These are phyloP conservation scores for Conticribra weissflogii DNA, from an alignment of 108 stramenopile genomes.

Conservation along the genomic window DNA sequence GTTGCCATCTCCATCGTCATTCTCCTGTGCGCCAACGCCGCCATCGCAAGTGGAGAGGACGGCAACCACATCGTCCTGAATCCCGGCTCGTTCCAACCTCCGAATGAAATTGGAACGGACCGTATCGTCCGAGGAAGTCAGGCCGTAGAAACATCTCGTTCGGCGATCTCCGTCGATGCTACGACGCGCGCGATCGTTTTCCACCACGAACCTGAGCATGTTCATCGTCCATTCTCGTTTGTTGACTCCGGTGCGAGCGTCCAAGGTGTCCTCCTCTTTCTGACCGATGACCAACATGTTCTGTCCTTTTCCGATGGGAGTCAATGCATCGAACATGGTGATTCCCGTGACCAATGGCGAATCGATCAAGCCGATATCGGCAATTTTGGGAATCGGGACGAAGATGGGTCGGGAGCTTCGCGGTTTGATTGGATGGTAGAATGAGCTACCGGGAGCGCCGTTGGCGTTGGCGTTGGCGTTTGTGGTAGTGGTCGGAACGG, in stretches of 20 bases:
- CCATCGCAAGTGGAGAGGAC: constrained; percentile 48
- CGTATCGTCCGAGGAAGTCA: constrained; percentile 40
- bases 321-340: constrained; percentile 84
- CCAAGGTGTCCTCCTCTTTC: constrained; percentile 47
- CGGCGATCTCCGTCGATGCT: background rate
- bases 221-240: constrained; percentile 54
- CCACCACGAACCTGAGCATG: constrained; percentile 43
- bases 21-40: constrained; percentile 20
- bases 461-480: background rate
- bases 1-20: constrained; percentile 3
- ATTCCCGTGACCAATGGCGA: constrained; percentile 82
- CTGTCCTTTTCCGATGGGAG: constrained; percentile 89
- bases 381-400: constrained; percentile 79
- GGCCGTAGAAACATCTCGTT: constrained; percentile 74
- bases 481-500: background rate
- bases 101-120: constrained; percentile 41
- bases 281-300: constrained; percentile 87
- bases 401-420: constrained; percentile 63
- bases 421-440: background rate
- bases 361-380: constrained; percentile 86
- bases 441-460: background rate
- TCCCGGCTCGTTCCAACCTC: constrained; percentile 50
- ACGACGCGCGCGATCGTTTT: background rate
- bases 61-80: constrained; percentile 58
- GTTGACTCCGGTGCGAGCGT: constrained; percentile 11